These are phyloP conservation scores for Apiospora saccharicola DNA, from an alignment of 2,329 filamentous ascomycete genomes.

Conservation along the genomic window DNA sequence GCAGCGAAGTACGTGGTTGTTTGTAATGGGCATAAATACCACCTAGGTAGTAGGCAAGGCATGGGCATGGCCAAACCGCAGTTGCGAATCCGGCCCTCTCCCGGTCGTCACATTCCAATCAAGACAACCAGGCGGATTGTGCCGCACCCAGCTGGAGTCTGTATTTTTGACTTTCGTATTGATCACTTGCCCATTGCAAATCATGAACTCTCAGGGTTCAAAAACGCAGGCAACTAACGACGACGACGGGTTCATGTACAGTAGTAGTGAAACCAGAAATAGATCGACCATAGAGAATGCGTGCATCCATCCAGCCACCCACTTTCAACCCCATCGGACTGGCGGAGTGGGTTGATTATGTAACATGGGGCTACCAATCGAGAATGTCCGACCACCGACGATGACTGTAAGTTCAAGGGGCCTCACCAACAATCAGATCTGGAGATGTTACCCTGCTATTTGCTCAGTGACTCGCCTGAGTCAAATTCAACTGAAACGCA, in stretches of 20 bases:
- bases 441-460: not conserved
- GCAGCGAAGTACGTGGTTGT: not conserved
- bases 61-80: not conserved
- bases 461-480: not conserved
- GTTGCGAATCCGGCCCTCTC: not conserved
- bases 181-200: not conserved
- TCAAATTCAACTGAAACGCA: not conserved
- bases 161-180: slow-evolving; percentile 3
- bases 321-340: not conserved
- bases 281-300: not conserved
- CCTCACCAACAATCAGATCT: not conserved
- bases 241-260: not conserved
- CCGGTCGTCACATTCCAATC: not conserved
- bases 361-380: not conserved
- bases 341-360: not conserved
- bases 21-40: not conserved
- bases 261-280: not conserved
- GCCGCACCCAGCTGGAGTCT: not conserved
- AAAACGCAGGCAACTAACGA: not conserved
- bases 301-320: not conserved
- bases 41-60: too few relatives aligned
- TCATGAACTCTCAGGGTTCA: not conserved
- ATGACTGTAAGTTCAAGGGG: not conserved
- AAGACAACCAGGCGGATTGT: not conserved
- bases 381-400: slow-evolving; percentile 17